Evolutionary conservation across 2,329 filamentous ascomycete genomes (phyloP).

Genomic region (Pseudogymnoascus sp.): DNA sequence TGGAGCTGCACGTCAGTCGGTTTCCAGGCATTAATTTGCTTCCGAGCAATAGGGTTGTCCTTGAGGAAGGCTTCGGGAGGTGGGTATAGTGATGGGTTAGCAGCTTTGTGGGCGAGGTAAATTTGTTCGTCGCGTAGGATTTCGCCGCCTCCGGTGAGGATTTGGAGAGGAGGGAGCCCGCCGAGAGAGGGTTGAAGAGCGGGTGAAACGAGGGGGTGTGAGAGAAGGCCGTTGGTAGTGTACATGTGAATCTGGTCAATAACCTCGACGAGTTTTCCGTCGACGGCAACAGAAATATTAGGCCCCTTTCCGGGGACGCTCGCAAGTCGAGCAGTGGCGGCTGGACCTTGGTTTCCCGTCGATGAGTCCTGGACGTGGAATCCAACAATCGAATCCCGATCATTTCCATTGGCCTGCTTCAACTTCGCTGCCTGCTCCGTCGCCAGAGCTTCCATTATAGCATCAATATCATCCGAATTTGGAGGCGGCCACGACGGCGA

Average conservation of each 20-base stretch:
- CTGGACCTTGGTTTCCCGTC: conserved; percentile 19
- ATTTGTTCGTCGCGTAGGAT: conserved; percentile 90
- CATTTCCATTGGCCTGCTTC: conserved; percentile 20
- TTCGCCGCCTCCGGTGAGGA: conserved; percentile 83
- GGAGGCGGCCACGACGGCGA: conserved; percentile 89
- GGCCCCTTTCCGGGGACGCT: conserved; percentile 27
- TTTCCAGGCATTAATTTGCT: conserved; percentile 55
- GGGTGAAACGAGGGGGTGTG: conserved; percentile 85
- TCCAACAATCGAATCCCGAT: conserved; percentile 31
- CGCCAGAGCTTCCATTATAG: conserved; percentile 39
- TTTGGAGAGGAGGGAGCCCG: conserved; percentile 77
- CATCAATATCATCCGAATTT: conserved; percentile 62
- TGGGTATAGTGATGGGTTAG: conserved; percentile 69
- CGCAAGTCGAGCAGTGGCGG: conserved; percentile 18
- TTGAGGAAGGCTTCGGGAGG: conserved; percentile 57
- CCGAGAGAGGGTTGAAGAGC: conserved; percentile 81
- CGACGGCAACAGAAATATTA: conserved; percentile 58
- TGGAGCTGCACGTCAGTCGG: conserved; percentile 91
- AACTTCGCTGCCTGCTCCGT: conserved; percentile 41
- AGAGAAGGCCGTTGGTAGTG: conserved; percentile 74
- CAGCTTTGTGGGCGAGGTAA: conserved; percentile 89
- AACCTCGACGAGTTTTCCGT: conserved; percentile 62
- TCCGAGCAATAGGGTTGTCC: conserved; percentile 47
- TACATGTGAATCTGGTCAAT: conserved; percentile 90
- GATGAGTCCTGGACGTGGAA: conserved; percentile 26